Evolutionary conservation across 139 green algal species (phyloP).

Genomic region (Picochlorum sp.): DNA sequence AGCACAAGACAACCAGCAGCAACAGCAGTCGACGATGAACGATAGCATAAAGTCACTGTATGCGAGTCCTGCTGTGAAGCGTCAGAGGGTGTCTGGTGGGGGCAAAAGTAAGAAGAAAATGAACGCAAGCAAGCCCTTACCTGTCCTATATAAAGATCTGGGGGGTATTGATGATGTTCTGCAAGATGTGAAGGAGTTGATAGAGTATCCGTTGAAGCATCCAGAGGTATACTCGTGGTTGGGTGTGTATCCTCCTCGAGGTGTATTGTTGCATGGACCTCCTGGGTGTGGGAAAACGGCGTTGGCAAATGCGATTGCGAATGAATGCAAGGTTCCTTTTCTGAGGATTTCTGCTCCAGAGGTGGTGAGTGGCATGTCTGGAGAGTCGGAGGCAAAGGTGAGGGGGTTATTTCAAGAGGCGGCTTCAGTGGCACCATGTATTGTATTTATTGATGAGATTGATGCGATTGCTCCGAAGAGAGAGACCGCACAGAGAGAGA

Average conservation of each 20-base stretch:
- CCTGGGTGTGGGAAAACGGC: conserved; percentile 83
- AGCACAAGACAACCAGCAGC: background rate
- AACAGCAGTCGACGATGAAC: background rate
- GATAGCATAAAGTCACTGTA: conserved; percentile 1
- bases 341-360: conserved; percentile 68
- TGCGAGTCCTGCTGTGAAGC: background rate
- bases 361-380: conserved; percentile 70
- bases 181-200: conserved; percentile 69
- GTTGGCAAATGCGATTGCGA: conserved; percentile 84
- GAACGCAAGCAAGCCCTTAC: conserved; percentile 17
- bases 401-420: conserved; percentile 77
- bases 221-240: conserved; percentile 85
- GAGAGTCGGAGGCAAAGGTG: conserved; percentile 75
- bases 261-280: conserved; percentile 84
- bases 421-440: conserved; percentile 58
- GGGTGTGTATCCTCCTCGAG: conserved; percentile 77
- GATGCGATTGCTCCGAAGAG: conserved; percentile 48
- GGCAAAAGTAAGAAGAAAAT: conserved; percentile 5
- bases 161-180: conserved; percentile 76
- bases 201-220: conserved; percentile 83
- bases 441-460: conserved; percentile 80
- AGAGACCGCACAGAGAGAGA: conserved; percentile 35
- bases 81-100: background rate
- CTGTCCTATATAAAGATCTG: conserved; percentile 68
- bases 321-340: conserved; percentile 83